These are phyloP conservation scores for Orychophragmus violaceus DNA, from an alignment of 345 rosid species.

Conservation along the genomic window DNA sequence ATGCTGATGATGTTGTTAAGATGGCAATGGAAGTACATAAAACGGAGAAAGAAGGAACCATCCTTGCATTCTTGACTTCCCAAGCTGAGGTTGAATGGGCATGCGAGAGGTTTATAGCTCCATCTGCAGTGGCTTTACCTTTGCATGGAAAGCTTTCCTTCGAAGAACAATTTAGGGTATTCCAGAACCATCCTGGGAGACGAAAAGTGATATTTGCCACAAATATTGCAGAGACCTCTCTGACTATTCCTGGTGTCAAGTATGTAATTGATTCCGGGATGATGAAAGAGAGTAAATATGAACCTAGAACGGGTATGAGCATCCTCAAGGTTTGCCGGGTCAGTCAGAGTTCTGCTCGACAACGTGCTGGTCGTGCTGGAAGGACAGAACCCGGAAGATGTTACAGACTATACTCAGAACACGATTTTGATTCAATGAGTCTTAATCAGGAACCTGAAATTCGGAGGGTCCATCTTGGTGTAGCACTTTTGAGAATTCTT, in stretches of 20 bases:
- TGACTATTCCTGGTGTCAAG: conserved; percentile 90
- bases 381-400: conserved; percentile 87
- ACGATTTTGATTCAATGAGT: conserved; percentile 53
- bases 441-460: conserved; percentile 80
- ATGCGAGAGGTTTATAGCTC: conserved; percentile 57
- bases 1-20: conserved; percentile 58
- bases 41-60: conserved; percentile 63
- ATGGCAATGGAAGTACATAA: conserved; percentile 50
- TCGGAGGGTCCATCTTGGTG: conserved; percentile 83
- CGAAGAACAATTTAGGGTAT: conserved; percentile 66
- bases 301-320: conserved; percentile 73
- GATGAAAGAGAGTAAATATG: conserved; percentile 76
- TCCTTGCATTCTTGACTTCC: conserved; percentile 90
- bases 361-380: conserved; percentile 98
- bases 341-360: conserved; percentile 82
- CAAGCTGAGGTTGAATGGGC: conserved; percentile 94
- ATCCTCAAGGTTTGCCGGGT: conserved; percentile 65
- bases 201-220: conserved; percentile 90
- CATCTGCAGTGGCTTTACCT: conserved; percentile 58
- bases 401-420: conserved; percentile 61
- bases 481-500: conserved; percentile 79
- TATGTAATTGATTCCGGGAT: conserved; percentile 83
- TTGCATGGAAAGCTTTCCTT: conserved; percentile 80
- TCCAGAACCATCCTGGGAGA: conserved; percentile 51
- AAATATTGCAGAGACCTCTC: conserved; percentile 93